Evolutionary conservation across 306 rosid genomes (phyloP).

Genomic region (Senna tora): DNA sequence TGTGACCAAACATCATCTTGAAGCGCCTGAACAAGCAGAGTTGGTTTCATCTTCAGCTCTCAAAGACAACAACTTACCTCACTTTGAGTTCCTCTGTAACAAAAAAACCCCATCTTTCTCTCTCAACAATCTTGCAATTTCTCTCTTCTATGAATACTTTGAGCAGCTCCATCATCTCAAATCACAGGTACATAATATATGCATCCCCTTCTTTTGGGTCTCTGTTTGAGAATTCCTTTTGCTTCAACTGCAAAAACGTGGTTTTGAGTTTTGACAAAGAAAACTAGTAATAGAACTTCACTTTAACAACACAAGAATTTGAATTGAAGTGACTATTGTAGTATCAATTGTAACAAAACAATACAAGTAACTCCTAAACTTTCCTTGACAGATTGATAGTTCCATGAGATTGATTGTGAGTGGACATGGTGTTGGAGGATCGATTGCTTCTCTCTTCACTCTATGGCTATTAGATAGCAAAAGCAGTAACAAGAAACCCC

Average conservation of each 20-base stretch:
- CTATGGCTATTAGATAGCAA: constrained; percentile 49
- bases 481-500: constrained; percentile 40
- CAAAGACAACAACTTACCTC: constrained; percentile 7
- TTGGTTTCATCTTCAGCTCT: constrained; percentile 43
- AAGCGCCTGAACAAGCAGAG: background rate
- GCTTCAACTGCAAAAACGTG: no score
- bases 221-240: background rate
- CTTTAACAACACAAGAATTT: no score
- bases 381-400: constrained; percentile 30
- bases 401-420: constrained; percentile 49
- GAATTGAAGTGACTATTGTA: no score
- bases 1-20: constrained; percentile 29
- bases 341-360: no score
- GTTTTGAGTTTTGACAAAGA: no score
- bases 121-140: constrained; percentile 42
- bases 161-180: constrained; percentile 39
- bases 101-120: constrained; percentile 32
- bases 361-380: background rate
- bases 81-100: constrained; percentile 53
- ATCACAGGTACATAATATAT: constrained; percentile 37
- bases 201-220: background rate
- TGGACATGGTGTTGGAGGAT: constrained; percentile 68
- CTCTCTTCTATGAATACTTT: constrained; percentile 32
- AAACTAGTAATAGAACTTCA: no score
- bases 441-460: constrained; percentile 78